phyloP scores from a whole-genome alignment of 2,329 filamentous ascomycete genomes.

The Penicillium sumatraense region DNA sequence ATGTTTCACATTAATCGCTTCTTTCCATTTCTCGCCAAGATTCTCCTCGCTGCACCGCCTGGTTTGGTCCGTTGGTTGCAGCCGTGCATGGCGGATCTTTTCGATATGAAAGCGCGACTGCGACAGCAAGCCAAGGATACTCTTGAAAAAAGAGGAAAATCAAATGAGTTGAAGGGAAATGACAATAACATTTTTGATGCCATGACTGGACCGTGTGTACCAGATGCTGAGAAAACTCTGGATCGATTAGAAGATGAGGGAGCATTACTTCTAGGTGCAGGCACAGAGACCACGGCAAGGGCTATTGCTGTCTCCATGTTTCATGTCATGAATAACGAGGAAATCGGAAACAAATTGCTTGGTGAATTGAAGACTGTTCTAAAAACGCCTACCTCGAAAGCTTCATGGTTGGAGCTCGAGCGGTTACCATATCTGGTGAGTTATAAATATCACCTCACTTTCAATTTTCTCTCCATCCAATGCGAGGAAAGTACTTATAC shows the following conservation, averaged over 20 bases:
- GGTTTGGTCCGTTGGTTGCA: constrained; percentile 23
- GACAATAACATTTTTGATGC: constrained; percentile 33
- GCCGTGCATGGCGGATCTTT: constrained; percentile 25
- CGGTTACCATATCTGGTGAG: constrained; percentile 44
- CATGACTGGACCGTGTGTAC: constrained; percentile 39
- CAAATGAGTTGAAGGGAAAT: not conserved
- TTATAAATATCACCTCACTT: not conserved
- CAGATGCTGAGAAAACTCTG: constrained; percentile 40
- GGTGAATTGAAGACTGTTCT: constrained; percentile 35
- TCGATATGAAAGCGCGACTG: constrained; percentile 22
- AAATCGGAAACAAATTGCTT: constrained; percentile 24
- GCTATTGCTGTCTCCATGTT: constrained; percentile 37
- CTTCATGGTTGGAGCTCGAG: constrained; percentile 38
- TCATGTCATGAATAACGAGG: constrained; percentile 29
- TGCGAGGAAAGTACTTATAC: not conserved
- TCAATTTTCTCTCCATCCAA: not conserved
- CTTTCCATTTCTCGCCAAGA: constrained; percentile 34
- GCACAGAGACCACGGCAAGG: constrained; percentile 41
- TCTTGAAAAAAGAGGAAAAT: constrained; percentile 8
- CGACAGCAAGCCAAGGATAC: constrained; percentile 22
- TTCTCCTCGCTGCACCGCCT: constrained; percentile 31
- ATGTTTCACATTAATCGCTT: constrained; percentile 31
- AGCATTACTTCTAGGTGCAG: constrained; percentile 36
- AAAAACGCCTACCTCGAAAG: constrained; percentile 25
- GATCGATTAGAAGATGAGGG: constrained; percentile 39